Base-by-base conservation (phyloP, 805 yeast species). In the Saturnispora sanitii region DNA sequence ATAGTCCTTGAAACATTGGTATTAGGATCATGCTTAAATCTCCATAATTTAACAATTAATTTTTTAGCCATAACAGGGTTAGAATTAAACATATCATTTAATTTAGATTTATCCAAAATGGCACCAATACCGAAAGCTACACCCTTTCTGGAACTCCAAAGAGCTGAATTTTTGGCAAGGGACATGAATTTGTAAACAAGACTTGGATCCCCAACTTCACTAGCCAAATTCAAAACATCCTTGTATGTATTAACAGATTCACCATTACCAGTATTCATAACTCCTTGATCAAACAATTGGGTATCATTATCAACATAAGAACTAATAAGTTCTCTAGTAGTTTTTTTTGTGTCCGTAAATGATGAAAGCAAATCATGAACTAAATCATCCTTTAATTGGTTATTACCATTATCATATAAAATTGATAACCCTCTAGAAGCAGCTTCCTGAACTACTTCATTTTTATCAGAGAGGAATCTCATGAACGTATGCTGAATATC, bases 141-240 rank as follows among this genome's bases (percentile, higher is more conserved):
- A 38, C 97, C 98, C 49, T 83, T 84, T 56, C 95, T 69, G 0
- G 96, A 83, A 0, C 94, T 75, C 98, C 98, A 90, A 17, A 88
- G 61, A 0, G 92, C 78, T 0, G 95, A 84, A 39, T 79, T 80
- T 47, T 84, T 80, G 0, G 96, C 94, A 42, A 90, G 63, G 0
- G 95, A 78, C 96, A 90, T 86, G 57, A 90, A 90, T 55, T 86
- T 84, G 61, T 90, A 90, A 4, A 90, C 96, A 48, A 90, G 70
- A 49, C 92, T 75, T 12, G 97, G 95, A 59, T 90, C 96, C 22
- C 97, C 97, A 8, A 87, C 94, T 55, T 90, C 98, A 1, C 92
- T 77, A 0, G 98, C 96, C 37, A 90, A 66, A 51, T 68, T 83
- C 50, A 90, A 66, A 23, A 90, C 84, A 59, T 90, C 98, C 52